Evolutionary conservation across 345 rosid genomes (phyloP).

Genomic region (Euclidium syriacum): DNA sequence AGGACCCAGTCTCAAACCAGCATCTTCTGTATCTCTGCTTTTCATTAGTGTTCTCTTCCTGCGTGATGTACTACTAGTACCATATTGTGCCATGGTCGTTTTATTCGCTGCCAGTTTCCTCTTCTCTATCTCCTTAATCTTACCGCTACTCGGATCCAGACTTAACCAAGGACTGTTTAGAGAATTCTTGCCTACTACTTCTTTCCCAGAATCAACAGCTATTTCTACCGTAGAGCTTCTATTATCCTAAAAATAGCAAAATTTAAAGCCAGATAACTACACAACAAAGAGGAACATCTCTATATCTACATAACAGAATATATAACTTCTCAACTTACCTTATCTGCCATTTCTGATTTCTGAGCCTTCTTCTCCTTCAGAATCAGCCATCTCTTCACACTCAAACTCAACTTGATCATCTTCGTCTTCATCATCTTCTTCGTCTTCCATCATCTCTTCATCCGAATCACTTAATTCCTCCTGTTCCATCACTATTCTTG

Average conservation of each 20-base stretch:
- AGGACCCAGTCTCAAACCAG: conserved; percentile 53
- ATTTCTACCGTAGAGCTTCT: conserved; percentile 27
- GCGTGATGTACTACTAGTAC: conserved; percentile 41
- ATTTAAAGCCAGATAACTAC: conserved; percentile 6
- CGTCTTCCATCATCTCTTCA: conserved; percentile 67
- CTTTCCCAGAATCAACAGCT: conserved; percentile 34
- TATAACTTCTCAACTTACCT: no score
- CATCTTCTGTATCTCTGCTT: conserved; percentile 27
- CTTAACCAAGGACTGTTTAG: conserved; percentile 65
- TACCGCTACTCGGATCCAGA: conserved; percentile 53
- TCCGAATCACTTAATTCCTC: conserved; percentile 98
- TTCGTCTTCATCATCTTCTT: no score
- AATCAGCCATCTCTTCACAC: conserved; percentile 97
- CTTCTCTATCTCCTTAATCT: conserved; percentile 33
- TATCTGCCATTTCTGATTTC: conserved; percentile 39
- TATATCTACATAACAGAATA: no score
- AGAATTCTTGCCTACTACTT: conserved; percentile 41
- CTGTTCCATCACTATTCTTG: conserved; percentile 92
- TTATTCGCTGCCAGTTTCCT: no score
- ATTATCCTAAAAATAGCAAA: conserved; percentile 40
- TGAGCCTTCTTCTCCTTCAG: conserved; percentile 89
- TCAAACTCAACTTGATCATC: conserved; percentile 96
- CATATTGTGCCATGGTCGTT: conserved; percentile 27
- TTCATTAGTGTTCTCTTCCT: conserved; percentile 37
- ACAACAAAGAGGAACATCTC: conserved; percentile 1